Evolutionary conservation across 2,329 filamentous ascomycete genomes (phyloP), one percentile per base, ranked within the genome.

Genomic region (Monosporascus sp.): DNA sequence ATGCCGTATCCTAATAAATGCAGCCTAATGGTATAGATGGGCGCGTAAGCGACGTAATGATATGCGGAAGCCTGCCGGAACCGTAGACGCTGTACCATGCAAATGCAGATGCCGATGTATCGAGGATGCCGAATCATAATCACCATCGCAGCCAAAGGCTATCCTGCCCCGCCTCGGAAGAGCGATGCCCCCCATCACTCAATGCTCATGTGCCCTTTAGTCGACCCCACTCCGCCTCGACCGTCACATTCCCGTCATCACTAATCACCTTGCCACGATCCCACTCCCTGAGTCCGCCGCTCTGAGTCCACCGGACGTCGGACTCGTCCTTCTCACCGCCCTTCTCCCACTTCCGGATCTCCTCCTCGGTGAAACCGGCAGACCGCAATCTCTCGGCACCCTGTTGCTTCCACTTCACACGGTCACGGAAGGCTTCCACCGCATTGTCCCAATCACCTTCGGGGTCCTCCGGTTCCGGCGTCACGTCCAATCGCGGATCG

Each of bases 281-380:
- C 82, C 82, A 85, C 55, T 81, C 81, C 37, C 82, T 70, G 58
- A 76, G 70, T 60, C 93, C 85, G 1, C 88, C 88, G 3, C 70
- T 69, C 63, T 85, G 87, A 38, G 80, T 78, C 91, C 91, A 96
- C 49, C 75, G 80, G 3, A 95, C 86, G 63, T 86, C 82, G 38
- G 84, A 80, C 56, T 86, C 82, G 38, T 77, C 73, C 51, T 81
- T 78, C 65, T 82, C 78, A 14, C 80, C 80, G 22, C 81, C 80
- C 49, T 77, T 84, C 67, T 87, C 85, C 84, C 87, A 91, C 58
- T 84, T 85, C 62, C 79, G 77, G 54, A 96, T 82, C 63, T 91
- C 82, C 5, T 84, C 81, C 17, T 91, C 88, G 1, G 82, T 84
- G 65, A 96, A 95, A 0, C 91, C 92, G 0, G 89, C 91, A 20